A percentile compares a stretch with the other conserved stretches of the same genome.
Evolutionary conservation across 177 flowering plant species (phyloP).

Genomic region (Telopea speciosissima): DNA sequence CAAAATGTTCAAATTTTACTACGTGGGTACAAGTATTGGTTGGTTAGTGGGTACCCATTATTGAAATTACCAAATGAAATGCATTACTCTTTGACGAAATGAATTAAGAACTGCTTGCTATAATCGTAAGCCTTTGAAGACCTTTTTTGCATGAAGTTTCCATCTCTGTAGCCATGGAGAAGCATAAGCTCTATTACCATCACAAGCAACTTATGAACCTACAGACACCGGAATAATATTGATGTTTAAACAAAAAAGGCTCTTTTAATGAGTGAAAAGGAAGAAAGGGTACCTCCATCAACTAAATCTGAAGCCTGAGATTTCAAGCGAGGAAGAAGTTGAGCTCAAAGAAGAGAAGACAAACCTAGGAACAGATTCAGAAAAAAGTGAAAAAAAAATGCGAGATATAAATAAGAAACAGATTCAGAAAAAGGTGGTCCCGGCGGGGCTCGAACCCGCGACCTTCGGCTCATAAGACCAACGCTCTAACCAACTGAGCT

Average conservation of each 20-base stretch:
- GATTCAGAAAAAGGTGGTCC: too few species aligned
- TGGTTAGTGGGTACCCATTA: background rate
- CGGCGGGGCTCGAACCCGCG: conserved; percentile 99
- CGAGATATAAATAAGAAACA: too few species aligned
- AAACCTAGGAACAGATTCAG: too few species aligned
- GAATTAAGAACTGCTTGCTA: conserved; percentile 24
- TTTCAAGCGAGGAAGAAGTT: too few species aligned
- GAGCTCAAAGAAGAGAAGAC: too few species aligned
- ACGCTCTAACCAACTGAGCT: conserved; percentile 99
- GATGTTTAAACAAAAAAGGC: background rate
- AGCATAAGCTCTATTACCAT: too few species aligned
- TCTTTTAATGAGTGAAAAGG: background rate
- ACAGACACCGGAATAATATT: too few species aligned
- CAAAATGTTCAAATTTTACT: background rate
- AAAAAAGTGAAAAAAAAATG: too few species aligned
- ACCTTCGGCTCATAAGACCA: conserved; percentile 99
- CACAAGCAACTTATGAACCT: too few species aligned
- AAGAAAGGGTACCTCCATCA: conserved; percentile 8
- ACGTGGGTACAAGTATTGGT: too few species aligned
- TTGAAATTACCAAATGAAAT: background rate
- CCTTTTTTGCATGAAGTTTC: conserved; percentile 26
- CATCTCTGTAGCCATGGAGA: conserved; percentile 26
- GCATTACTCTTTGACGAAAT: conserved; percentile 40
- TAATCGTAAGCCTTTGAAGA: conserved; percentile 18
- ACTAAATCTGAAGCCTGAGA: too few species aligned